Evolutionary conservation across 306 rosid species (phyloP).

Genomic region (Chamaecrista fasciculata): DNA sequence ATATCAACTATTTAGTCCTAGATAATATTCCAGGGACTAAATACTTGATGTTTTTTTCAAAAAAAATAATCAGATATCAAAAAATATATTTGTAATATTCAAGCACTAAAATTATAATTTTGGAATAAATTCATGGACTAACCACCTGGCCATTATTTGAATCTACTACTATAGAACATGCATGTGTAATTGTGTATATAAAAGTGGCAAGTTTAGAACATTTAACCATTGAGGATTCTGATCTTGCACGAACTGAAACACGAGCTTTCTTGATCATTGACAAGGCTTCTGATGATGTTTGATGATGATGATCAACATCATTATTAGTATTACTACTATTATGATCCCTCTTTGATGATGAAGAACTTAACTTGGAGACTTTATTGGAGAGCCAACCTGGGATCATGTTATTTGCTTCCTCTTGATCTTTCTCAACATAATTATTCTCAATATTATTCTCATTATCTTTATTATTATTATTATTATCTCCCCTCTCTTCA

Average conservation of each 20-base stretch:
- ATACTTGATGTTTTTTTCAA: too few relatives aligned
- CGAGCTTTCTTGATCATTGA: slow-evolving; percentile 61
- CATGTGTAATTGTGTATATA: not conserved
- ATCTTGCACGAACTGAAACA: slow-evolving; percentile 55
- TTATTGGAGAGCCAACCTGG: slow-evolving; percentile 34
- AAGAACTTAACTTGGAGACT: slow-evolving; percentile 25
- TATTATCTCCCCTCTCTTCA: not conserved
- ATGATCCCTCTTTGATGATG: not conserved
- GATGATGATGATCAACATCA: slow-evolving; percentile 22
- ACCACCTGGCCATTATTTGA: too few relatives aligned
- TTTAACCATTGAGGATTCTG: slow-evolving; percentile 51
- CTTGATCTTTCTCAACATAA: slow-evolving; percentile 6
- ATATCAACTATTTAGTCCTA: too few relatives aligned
- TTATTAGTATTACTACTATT: too few relatives aligned
- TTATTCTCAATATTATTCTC: not conserved
- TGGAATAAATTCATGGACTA: too few relatives aligned
- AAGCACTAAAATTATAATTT: too few relatives aligned
- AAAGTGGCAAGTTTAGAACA: not conserved
- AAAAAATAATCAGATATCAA: too few relatives aligned
- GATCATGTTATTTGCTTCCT: slow-evolving; percentile 16
- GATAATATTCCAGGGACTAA: too few relatives aligned
- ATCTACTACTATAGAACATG: too few relatives aligned
- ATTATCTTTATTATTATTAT: not conserved
- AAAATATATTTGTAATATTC: too few relatives aligned
- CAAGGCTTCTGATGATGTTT: slow-evolving; percentile 43